Conservation (phyloP, 1,139 yeast species). For the Geotrichum australiense region DNA sequence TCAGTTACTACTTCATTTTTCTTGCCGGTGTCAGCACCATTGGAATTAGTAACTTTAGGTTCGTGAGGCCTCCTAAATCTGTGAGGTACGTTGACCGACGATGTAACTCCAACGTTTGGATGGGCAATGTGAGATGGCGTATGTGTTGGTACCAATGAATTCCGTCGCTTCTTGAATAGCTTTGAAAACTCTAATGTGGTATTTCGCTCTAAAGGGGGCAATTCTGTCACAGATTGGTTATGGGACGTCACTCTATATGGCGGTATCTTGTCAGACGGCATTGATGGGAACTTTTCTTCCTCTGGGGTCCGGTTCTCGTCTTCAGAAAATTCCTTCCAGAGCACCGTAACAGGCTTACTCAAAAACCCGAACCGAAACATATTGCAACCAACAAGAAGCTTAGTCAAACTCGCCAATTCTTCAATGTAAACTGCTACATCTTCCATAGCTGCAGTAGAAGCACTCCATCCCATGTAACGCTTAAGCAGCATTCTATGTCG, state of each 20-base stretch:
- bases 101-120: no score
- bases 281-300: background rate
- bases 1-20: no score
- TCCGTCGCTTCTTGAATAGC: background rate
- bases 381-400: slow-evolving; percentile 42
- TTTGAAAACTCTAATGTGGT: slow-evolving; percentile 1
- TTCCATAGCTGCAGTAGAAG: slow-evolving; percentile 43
- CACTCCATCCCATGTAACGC: slow-evolving; percentile 46
- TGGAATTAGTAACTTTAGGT: no score
- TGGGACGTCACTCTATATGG: background rate
- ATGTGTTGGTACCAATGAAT: background rate
- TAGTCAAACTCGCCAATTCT: slow-evolving; percentile 39
- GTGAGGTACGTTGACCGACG: no score
- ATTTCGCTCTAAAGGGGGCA: background rate
- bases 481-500: slow-evolving; percentile 30
- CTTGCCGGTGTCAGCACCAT: no score
- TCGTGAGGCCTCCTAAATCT: no score
- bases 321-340: background rate
- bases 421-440: slow-evolving; percentile 46
- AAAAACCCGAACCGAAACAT: slow-evolving; percentile 46
- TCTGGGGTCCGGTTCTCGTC: background rate
- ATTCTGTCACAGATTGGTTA: background rate
- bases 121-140: background rate
- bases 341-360: slow-evolving; percentile 36
- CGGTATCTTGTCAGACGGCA: background rate